Evolutionary conservation across 352 stramenopile genomes (phyloP).

Genomic region (Blastocystis hominis): DNA sequence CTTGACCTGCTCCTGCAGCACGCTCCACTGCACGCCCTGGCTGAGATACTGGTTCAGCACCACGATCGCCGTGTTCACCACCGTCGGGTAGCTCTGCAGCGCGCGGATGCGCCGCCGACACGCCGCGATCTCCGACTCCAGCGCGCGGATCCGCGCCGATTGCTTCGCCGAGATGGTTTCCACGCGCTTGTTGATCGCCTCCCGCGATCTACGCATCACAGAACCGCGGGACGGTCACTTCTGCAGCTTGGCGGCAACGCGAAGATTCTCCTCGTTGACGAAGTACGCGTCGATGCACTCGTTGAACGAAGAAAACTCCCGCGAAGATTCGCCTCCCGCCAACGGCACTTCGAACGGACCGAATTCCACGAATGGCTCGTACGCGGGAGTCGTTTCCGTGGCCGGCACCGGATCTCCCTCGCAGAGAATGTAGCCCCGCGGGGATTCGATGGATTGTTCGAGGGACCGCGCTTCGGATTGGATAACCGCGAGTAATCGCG

Average conservation of each 20-base stretch:
- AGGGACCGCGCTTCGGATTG: background rate
- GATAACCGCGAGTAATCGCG: background rate
- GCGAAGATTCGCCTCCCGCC: background rate
- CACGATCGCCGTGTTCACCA: constrained; percentile 50
- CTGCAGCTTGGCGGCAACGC: background rate
- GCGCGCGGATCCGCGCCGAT: background rate
- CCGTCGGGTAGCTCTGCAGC: background rate
- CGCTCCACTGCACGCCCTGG: constrained; percentile 75
- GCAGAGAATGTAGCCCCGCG: background rate
- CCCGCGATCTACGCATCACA: background rate
- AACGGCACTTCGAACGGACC: background rate
- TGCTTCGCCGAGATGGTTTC: constrained; percentile 32
- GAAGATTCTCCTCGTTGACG: constrained; percentile 34
- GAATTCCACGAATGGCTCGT: constrained; percentile 19
- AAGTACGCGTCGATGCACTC: constrained; percentile 27
- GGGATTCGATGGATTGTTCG: background rate
- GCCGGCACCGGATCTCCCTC: background rate
- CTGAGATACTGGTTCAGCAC: constrained; percentile 73
- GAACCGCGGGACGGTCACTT: background rate
- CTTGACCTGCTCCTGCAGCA: constrained; percentile 66
- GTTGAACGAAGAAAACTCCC: constrained; percentile 38
- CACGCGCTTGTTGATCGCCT: constrained; percentile 23
- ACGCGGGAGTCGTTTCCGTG: background rate
- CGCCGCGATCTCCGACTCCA: background rate
- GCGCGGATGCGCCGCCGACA: background rate